Base-by-base conservation (phyloP, 495 filamentous ascomycete genomes). In the Neurospora sp. region DNA sequence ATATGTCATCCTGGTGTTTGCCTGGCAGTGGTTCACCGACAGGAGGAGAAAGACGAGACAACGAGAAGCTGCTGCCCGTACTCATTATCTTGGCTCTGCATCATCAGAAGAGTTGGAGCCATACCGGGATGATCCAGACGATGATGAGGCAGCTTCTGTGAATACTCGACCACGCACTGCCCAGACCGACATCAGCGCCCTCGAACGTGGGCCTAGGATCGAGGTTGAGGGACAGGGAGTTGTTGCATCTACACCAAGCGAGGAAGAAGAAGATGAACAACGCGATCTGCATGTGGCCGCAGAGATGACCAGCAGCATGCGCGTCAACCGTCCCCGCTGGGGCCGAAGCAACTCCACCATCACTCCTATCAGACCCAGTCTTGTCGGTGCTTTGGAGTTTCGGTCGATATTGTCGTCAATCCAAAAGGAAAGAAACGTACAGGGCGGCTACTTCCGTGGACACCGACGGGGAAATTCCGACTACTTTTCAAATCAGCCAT, bases 341-440 rank as follows among this genome's bases (percentile, higher is more conserved):
- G 84, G 86, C 69, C 86, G 94, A 68, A 91, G 90, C 73, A 92
- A 90, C 77, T 92, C 83, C 61, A 81, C 94, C 38, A 83, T 93
- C 72, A 91, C 88, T 65, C 91, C 93, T 1, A 98, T 98, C 73
- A 87, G 96, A 40, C 94, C 96, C 6, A 98, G 94, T 83, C 82
- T 99, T 27, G 92, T 98, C 7, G 96, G 96, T 65, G 96, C 91
- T 5, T 82, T 99, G 70, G 96, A 99, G 81, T 99, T 99, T 76
- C 89, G 93, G 73, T 93, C 94, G 3, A 91, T 98, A 14, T 84
- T 99, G 68, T 90, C 90, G 8, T 92, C 93, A 4, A 81, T 98
- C 68, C 89, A 96, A 75, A 93, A 89, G 75, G 90, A 90, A 40
- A 87, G 91, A 75, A 95, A 92, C 73, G 87, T 91, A 68, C 87